Evolutionary conservation across 2,329 filamentous ascomycete species (phyloP).

Genomic region (Akanthomyces dipterigenus): DNA sequence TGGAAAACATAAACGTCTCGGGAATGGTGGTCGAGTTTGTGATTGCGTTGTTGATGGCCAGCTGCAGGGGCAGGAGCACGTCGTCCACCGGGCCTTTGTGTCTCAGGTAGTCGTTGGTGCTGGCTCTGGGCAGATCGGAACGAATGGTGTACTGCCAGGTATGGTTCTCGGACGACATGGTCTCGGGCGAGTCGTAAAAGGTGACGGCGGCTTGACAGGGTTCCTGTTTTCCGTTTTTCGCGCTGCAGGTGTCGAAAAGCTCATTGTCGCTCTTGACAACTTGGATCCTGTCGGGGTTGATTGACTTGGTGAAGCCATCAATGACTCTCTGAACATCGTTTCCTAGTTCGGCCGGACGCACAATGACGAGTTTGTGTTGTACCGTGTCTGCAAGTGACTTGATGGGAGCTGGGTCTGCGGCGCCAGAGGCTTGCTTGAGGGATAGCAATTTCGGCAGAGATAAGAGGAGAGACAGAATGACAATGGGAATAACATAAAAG

Average conservation of each 20-base stretch:
- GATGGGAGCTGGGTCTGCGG: slow-evolving; percentile 18
- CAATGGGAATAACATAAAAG: slow-evolving; percentile 21
- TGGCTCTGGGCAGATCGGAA: slow-evolving; percentile 22
- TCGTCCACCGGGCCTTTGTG: slow-evolving; percentile 13
- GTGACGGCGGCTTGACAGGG: slow-evolving; percentile 23
- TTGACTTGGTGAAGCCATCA: slow-evolving; percentile 17
- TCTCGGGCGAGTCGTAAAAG: slow-evolving; percentile 25
- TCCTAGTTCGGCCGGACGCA: slow-evolving; percentile 18
- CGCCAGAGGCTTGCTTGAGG: slow-evolving; percentile 14
- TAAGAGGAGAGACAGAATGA: slow-evolving; percentile 22
- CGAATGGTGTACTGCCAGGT: slow-evolving; percentile 25
- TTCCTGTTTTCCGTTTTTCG: slow-evolving; percentile 16
- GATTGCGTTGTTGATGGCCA: slow-evolving; percentile 30
- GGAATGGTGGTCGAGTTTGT: slow-evolving; percentile 16
- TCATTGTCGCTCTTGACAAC: slow-evolving; percentile 16
- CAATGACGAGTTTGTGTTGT: slow-evolving; percentile 21
- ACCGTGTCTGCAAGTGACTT: slow-evolving; percentile 16
- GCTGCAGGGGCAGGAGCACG: slow-evolving; percentile 21
- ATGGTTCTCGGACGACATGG: slow-evolving; percentile 10
- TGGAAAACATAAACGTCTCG: slow-evolving; percentile 17
- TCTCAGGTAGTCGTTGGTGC: slow-evolving; percentile 38
- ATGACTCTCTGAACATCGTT: slow-evolving; percentile 21
- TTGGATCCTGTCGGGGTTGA: slow-evolving; percentile 15
- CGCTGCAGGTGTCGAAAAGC: slow-evolving; percentile 17
- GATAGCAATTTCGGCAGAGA: slow-evolving; percentile 21